phyloP scores from a whole-genome alignment of 345 rosid species.

The Lumnitzera littorea region DNA sequence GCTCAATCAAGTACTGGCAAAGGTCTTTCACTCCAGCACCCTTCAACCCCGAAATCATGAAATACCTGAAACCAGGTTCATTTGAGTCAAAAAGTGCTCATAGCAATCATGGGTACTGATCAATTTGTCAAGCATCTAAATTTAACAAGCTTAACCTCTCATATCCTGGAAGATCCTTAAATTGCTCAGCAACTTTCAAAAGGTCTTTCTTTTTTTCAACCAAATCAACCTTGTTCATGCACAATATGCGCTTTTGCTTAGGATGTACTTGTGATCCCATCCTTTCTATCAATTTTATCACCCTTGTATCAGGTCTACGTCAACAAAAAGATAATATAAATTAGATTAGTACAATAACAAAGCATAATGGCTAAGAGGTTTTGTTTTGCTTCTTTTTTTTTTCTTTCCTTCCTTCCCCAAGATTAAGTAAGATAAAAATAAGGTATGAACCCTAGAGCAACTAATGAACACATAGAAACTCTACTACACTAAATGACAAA shows the following conservation, averaged over 20 bases:
- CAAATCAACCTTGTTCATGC: constrained; percentile 89
- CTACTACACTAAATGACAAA: too few relatives aligned
- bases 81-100: constrained; percentile 3
- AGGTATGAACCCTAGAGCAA: too few relatives aligned
- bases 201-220: constrained; percentile 77
- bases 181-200: constrained; percentile 61
- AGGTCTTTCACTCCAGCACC: constrained; percentile 83
- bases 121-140: background rate
- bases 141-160: constrained; percentile 46
- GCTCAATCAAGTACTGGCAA: constrained; percentile 55
- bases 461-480: too few relatives aligned
- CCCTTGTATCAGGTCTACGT: constrained; percentile 78
- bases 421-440: too few relatives aligned
- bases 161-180: constrained; percentile 73
- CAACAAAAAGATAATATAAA: constrained; percentile 1
- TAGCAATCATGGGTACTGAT: background rate
- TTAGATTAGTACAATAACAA: background rate
- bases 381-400: too few relatives aligned
- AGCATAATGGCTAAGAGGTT: background rate
- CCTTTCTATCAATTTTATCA: constrained; percentile 51
- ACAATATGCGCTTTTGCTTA: constrained; percentile 68
- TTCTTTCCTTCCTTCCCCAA: background rate
- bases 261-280: constrained; percentile 62
- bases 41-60: constrained; percentile 82
- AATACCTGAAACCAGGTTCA: constrained; percentile 33